These are phyloP conservation scores for Physcomitrellopsis africana DNA, from an alignment of 225 moss, liverwort and hornwort species.

Conservation along the genomic window DNA sequence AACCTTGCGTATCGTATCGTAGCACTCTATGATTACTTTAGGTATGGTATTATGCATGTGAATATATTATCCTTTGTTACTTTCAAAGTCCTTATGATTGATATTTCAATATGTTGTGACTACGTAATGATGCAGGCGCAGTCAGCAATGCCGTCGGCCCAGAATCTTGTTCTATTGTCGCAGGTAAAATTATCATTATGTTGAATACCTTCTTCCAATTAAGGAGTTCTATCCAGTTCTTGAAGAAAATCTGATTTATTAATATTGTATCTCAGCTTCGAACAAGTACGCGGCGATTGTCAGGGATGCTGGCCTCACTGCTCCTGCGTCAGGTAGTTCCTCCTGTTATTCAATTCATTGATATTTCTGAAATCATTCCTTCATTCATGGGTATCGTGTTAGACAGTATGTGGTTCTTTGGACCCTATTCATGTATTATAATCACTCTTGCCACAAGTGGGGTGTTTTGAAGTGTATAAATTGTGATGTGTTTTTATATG, in stretches of 20 bases:
- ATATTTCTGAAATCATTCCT: background rate
- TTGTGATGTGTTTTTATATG: slow-evolving; percentile 5
- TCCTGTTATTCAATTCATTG: background rate
- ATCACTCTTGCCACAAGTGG: background rate
- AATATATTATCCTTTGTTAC: background rate
- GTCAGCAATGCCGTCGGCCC: slow-evolving; percentile 90
- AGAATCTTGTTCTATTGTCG: slow-evolving; percentile 85
- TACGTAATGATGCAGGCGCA: slow-evolving; percentile 58
- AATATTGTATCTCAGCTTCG: slow-evolving; percentile 59
- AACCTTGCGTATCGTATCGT: background rate
- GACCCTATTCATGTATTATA: background rate
- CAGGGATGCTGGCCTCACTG: slow-evolving; percentile 61
- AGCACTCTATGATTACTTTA: background rate
- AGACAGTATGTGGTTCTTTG: background rate
- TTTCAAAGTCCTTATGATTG: background rate
- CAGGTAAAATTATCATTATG: slow-evolving; percentile 55
- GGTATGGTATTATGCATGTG: background rate
- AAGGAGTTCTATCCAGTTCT: slow-evolving; percentile 12
- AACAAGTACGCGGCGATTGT: slow-evolving; percentile 67
- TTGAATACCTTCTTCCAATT: slow-evolving; percentile 14
- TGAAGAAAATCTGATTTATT: slow-evolving; percentile 6
- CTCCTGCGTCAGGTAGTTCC: slow-evolving; percentile 61
- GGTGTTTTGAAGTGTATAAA: background rate
- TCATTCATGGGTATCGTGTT: background rate
- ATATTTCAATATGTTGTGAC: slow-evolving; percentile 3